Evolutionary conservation across 306 rosid species (phyloP).

Genomic region (Rosa rugosa): DNA sequence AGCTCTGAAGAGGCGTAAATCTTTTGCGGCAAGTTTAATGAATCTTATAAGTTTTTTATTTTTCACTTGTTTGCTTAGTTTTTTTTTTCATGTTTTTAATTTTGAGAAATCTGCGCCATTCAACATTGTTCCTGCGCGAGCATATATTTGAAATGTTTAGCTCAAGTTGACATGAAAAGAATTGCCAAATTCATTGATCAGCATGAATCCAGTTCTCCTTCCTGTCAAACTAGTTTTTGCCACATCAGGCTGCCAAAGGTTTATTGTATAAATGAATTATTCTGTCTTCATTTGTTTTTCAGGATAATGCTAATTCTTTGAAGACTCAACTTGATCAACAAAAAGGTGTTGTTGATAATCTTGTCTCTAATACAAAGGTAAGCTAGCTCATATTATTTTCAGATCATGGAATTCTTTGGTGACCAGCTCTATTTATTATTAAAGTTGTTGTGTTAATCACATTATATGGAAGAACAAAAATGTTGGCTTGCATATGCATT

Average conservation of each 20-base stretch:
- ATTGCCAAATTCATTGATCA: too few relatives aligned
- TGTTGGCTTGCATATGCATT: not conserved
- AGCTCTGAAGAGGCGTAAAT: slow-evolving; percentile 90
- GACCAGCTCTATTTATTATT: not conserved
- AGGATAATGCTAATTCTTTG: slow-evolving; percentile 92
- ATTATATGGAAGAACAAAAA: not conserved
- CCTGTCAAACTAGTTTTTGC: not conserved
- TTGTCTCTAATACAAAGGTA: slow-evolving; percentile 90
- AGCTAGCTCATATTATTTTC: slow-evolving; percentile 21
- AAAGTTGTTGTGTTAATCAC: not conserved
- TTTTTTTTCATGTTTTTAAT: too few relatives aligned
- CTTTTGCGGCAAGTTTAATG: slow-evolving; percentile 62
- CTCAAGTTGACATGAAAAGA: too few relatives aligned
- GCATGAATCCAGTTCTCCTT: too few relatives aligned
- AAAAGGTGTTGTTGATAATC: slow-evolving; percentile 85
- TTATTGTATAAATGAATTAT: not conserved
- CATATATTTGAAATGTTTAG: too few relatives aligned
- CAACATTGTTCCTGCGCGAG: too few relatives aligned
- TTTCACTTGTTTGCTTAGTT: not conserved
- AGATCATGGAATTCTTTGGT: not conserved
- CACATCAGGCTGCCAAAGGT: not conserved
- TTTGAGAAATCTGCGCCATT: too few relatives aligned
- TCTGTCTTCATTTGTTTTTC: slow-evolving; percentile 36
- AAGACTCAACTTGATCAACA: slow-evolving; percentile 95
- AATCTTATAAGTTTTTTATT: not conserved